Percentiles rank a stretch among this genome's conserved stretches.
Evolutionary conservation across 495 filamentous ascomycete species (phyloP).

Genomic region (Penicillium cataractarum): DNA sequence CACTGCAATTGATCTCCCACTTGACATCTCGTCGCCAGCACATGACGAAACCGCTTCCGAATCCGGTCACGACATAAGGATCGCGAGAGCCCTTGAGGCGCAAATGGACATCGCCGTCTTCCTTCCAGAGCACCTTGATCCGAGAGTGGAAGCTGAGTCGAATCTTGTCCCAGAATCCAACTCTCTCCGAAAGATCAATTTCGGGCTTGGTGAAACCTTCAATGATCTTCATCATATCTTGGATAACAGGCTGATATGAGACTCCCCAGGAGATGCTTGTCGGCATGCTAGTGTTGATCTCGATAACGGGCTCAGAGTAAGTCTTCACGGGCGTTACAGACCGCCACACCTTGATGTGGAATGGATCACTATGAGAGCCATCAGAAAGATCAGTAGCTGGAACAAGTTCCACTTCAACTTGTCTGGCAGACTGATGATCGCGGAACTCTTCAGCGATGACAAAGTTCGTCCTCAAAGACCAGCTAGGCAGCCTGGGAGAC

Average conservation of each 20-base stretch:
- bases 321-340: slow-evolving; percentile 96
- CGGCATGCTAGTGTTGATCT: slow-evolving; percentile 89
- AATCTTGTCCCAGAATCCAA: slow-evolving; percentile 99
- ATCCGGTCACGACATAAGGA: slow-evolving; percentile 89
- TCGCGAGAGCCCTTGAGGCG: slow-evolving; percentile 90
- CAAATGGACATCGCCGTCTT: slow-evolving; percentile 93
- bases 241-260: slow-evolving; percentile 96
- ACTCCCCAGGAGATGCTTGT: slow-evolving; percentile 96
- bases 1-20: slow-evolving; percentile 78
- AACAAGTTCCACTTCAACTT: slow-evolving; percentile 83
- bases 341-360: slow-evolving; percentile 82
- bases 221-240: slow-evolving; percentile 99
- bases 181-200: slow-evolving; percentile 87
- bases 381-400: slow-evolving; percentile 62
- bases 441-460: slow-evolving; percentile 95
- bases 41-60: slow-evolving; percentile 94
- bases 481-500: slow-evolving; percentile 75
- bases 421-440: slow-evolving; percentile 72
- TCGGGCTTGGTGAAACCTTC: slow-evolving; percentile 97
- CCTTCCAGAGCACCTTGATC: slow-evolving; percentile 85
- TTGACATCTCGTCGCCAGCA: slow-evolving; percentile 93
- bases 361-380: slow-evolving; percentile 51
- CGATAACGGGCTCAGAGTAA: slow-evolving; percentile 86
- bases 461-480: slow-evolving; percentile 88
- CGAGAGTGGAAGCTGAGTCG: slow-evolving; percentile 93